phyloP scores from a whole-genome alignment of 495 filamentous ascomycete genomes.

The Penicillium ochrochloron region DNA sequence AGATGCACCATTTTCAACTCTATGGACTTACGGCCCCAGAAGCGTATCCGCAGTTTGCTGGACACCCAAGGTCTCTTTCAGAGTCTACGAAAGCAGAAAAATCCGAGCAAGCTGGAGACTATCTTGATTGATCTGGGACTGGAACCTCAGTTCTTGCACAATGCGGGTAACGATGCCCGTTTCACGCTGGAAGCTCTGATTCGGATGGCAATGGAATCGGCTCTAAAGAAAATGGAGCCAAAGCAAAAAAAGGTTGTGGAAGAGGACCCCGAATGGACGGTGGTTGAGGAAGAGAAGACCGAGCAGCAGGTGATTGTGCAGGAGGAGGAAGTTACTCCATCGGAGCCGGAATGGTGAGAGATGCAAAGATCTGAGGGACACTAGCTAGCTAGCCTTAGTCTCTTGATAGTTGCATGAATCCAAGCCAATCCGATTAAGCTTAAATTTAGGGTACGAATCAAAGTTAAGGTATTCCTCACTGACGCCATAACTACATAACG shows the following conservation, averaged over 20 bases:
- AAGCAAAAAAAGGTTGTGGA: too few species aligned
- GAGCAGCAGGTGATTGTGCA: constrained; percentile 1
- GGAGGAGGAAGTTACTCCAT: background rate
- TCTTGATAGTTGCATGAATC: background rate
- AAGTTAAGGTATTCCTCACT: background rate
- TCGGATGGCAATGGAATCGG: constrained; percentile 56
- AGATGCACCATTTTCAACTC: background rate
- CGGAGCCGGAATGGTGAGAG: background rate
- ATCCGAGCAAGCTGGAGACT: constrained; percentile 57
- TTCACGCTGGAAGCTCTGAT: constrained; percentile 82
- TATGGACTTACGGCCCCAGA: background rate
- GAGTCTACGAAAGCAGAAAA: constrained; percentile 51
- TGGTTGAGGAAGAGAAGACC: background rate
- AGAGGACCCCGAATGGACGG: background rate
- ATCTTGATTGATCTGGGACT: constrained; percentile 71
- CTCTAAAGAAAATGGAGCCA: background rate
- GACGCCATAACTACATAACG: constrained; percentile 22
- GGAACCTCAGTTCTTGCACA: constrained; percentile 71
- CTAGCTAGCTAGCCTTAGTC: background rate
- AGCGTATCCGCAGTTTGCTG: background rate
- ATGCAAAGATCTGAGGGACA: too few species aligned
- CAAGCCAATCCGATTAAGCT: background rate
- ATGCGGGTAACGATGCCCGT: constrained; percentile 92
- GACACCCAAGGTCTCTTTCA: constrained; percentile 57
- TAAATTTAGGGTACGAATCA: background rate